Base-by-base conservation (phyloP, 2,329 filamentous ascomycete species). In the Penicillium sp. region DNA sequence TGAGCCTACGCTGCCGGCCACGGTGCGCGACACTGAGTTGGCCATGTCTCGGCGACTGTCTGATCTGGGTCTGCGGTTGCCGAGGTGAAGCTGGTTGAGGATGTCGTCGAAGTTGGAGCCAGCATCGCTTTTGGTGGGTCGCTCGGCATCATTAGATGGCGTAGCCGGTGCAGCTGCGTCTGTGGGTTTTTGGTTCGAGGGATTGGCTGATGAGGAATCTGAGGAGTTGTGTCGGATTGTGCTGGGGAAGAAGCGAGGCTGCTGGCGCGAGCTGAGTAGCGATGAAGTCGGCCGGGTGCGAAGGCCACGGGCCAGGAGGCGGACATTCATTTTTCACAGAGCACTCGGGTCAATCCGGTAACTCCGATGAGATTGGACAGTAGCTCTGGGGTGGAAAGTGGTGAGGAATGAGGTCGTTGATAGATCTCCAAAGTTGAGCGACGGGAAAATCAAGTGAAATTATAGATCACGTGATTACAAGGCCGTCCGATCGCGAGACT, bases 11-110 rank as follows among this genome's bases (percentile, higher is more conserved):
- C 24, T 26, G 26, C 54, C 49, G 20, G 11, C 22, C 22, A 62
- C 57, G 10, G 54, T 51, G 28, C 55, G 54, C 20, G 59, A 53
- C 42, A 61, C 46, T 1, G 55, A 47, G 36, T 59, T 57, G 8
- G 42, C 28, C 29, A 56, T 39, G 22, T 46, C 40, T 23, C 31
- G 41, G 22, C 28, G 18, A 31, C 11, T 38, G 24, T 42, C 44
- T 44, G 40, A 32, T 29, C 42, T 49, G 43, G 42, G 24, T 32
- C 29, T 34, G 27, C 48, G 49, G 45, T 44, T 54, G 44, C 41
- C 54, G 32, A 68, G 42, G 31, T 67, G 59, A 38, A 68, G 63
- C 36, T 61, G 57, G 53, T 58, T 58, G 44, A 68, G 57, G 57
- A 68, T 62, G 16, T 58, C 52, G 48, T 68, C 61, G 47, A 67